phyloP scores from a whole-genome alignment of 2,329 filamentous ascomycete genomes.

The Fusarium denticulatum region DNA sequence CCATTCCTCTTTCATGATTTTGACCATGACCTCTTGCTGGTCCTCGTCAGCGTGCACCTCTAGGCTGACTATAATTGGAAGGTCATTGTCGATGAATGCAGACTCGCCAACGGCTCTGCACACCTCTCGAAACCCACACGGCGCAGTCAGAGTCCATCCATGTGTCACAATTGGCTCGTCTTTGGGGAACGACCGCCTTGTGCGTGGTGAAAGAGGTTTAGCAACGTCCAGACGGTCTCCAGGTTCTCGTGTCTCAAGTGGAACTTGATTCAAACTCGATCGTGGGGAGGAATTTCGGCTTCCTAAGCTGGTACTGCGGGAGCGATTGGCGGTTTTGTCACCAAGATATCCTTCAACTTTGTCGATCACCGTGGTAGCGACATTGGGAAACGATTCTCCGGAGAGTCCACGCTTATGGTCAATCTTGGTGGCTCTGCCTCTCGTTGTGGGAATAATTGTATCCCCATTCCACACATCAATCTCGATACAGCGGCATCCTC shows the following conservation, averaged over 20 bases:
- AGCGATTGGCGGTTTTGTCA: slow-evolving; percentile 47
- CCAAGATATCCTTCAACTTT: slow-evolving; percentile 49
- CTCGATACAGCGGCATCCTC: slow-evolving; percentile 89
- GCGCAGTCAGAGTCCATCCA: slow-evolving; percentile 82
- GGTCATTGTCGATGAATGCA: slow-evolving; percentile 78
- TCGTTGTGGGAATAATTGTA: slow-evolving; percentile 48
- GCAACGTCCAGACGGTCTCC: slow-evolving; percentile 49
- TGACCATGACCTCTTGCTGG: slow-evolving; percentile 92
- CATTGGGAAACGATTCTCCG: slow-evolving; percentile 57
- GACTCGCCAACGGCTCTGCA: slow-evolving; percentile 81
- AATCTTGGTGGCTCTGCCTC: slow-evolving; percentile 52
- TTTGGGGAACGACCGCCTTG: slow-evolving; percentile 47
- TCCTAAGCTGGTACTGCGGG: slow-evolving; percentile 53
- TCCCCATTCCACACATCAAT: slow-evolving; percentile 94
- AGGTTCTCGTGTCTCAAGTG: slow-evolving; percentile 47
- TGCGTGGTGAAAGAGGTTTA: slow-evolving; percentile 35
- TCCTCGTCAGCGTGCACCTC: slow-evolving; percentile 86
- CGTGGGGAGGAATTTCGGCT: slow-evolving; percentile 47
- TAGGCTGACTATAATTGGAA: slow-evolving; percentile 90
- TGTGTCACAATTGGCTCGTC: slow-evolving; percentile 85
- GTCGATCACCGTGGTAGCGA: slow-evolving; percentile 54
- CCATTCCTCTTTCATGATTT: slow-evolving; percentile 94
- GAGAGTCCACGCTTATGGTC: slow-evolving; percentile 61
- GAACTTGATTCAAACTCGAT: slow-evolving; percentile 43
- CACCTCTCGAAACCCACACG: slow-evolving; percentile 88